These are phyloP conservation scores for Baorangia bicolor DNA, from an alignment of 768 basidiomycete species.

Conservation along the genomic window DNA sequence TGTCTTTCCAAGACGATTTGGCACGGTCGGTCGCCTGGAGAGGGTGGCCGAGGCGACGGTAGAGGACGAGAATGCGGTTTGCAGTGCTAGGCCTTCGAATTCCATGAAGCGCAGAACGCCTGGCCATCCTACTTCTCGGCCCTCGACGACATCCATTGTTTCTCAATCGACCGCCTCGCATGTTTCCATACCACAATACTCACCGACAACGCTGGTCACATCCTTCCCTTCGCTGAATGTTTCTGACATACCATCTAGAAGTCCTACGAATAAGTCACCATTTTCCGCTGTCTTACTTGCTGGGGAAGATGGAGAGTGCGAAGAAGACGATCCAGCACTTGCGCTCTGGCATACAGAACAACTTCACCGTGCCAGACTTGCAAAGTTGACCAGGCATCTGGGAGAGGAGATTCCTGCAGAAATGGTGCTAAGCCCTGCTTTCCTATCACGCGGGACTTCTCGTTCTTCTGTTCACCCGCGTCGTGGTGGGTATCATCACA, in stretches of 20 bases:
- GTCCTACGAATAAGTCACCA: slow-evolving; percentile 9
- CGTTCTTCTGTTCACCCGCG: background rate
- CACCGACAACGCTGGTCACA: slow-evolving; percentile 4
- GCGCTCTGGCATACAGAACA: slow-evolving; percentile 19
- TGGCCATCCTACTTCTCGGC: background rate
- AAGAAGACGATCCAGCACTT: slow-evolving; percentile 3
- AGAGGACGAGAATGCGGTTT: background rate
- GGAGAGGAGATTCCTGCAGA: slow-evolving; percentile 41
- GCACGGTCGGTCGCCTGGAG: background rate
- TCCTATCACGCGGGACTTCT: background rate
- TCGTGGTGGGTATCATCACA: slow-evolving; percentile 7
- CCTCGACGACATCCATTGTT: background rate
- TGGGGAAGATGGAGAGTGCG: slow-evolving; percentile 1
- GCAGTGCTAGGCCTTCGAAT: background rate
- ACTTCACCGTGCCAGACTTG: slow-evolving; percentile 32
- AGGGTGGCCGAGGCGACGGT: background rate
- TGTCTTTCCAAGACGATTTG: slow-evolving; percentile 13
- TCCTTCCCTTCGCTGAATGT: slow-evolving; percentile 12
- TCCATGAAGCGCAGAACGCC: background rate
- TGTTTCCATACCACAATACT: background rate
- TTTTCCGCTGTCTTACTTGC: slow-evolving; percentile 14
- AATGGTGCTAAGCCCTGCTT: slow-evolving; percentile 23
- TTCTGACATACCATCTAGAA: slow-evolving; percentile 11
- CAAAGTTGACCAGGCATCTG: slow-evolving; percentile 38
- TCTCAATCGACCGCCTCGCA: slow-evolving; percentile 3